Evolutionary conservation across 371 early-diverging fungal genomes (phyloP), one percentile per base, ranked within the genome.

Genomic region (Batkoa obscura): DNA sequence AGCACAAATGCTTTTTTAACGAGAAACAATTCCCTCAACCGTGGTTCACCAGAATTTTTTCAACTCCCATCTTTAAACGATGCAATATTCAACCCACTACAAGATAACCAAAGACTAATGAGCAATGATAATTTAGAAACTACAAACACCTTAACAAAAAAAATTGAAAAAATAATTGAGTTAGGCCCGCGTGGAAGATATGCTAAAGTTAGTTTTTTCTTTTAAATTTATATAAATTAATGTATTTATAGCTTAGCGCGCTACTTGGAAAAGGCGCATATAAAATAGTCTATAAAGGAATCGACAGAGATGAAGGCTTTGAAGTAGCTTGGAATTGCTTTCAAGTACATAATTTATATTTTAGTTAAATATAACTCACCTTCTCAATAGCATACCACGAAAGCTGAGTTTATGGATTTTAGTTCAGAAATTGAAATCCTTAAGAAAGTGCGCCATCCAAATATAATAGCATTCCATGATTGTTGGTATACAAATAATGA

Each of bases 321-420:
- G 92, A 91, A 65, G 91, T 94, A 4, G 94, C 94, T 13, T 94
- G 92, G 91, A 91, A 90, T 66, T 72, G 73, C 31, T 71, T 77
- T 60, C 76, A 71, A 62, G 76, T 78, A 43, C 73, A 67, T 6
- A 60, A 66, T 77, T 13, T 54, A 45, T 79, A 42, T 78, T 83
- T 78, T 72, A 73, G 6, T 69, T 72, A 5, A 79, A 79, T 15
- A 76, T 73, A 43, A 36, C 57, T 71, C 60, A 35, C 31, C 45
- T 38, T 47, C 60, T 48, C 30, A 23, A 3, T 42, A 42, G 45
- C 53, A 71, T 75, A 75, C 74, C 34, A 80, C 81, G 38, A 75
- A 70, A 56, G 75, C 79, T 38, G 79, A 81, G 56, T 75, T 72
- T 56, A 74, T 76, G 56, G 81, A 81, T 49, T 70, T 88, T 59